A percentile compares a stretch with the other conserved stretches of the same genome.
Conservation (phyloP, 331 rosid genomes). For the Quercus phellos region DNA sequence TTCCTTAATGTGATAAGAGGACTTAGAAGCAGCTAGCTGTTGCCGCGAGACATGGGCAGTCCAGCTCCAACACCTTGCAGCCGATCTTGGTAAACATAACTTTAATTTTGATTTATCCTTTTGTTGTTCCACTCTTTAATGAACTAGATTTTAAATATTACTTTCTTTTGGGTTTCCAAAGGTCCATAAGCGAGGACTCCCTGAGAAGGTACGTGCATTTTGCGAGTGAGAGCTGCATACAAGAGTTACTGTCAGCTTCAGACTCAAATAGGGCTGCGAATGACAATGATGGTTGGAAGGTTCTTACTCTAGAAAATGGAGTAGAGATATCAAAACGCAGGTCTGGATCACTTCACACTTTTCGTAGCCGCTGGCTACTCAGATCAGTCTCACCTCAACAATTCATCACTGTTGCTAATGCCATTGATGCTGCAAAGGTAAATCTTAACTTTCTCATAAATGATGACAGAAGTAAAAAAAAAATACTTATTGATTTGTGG, state of each 20-base stretch:
- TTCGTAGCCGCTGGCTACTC: constrained; percentile 79
- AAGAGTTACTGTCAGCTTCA: constrained; percentile 73
- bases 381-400: constrained; percentile 67
- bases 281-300: constrained; percentile 59
- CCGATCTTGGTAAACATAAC: constrained; percentile 61
- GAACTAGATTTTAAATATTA: neutral
- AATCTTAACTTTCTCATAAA: constrained; percentile 3
- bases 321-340: constrained; percentile 76
- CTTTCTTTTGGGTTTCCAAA: constrained; percentile 10
- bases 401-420: constrained; percentile 75
- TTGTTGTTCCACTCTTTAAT: neutral
- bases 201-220: constrained; percentile 69
- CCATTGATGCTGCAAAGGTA: constrained; percentile 94
- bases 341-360: constrained; percentile 68
- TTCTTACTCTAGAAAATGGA: constrained; percentile 57
- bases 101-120: neutral
- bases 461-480: neutral
- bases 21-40: neutral
- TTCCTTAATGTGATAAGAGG: constrained; percentile 11
- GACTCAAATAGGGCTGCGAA: constrained; percentile 41
- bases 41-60: constrained; percentile 40
- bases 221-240: constrained; percentile 85
- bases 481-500: neutral
- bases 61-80: constrained; percentile 56
- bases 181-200: constrained; percentile 88